Evolutionary conservation across 495 filamentous ascomycete species (phyloP).

Genomic region (Penicillium dipodomyicola): DNA sequence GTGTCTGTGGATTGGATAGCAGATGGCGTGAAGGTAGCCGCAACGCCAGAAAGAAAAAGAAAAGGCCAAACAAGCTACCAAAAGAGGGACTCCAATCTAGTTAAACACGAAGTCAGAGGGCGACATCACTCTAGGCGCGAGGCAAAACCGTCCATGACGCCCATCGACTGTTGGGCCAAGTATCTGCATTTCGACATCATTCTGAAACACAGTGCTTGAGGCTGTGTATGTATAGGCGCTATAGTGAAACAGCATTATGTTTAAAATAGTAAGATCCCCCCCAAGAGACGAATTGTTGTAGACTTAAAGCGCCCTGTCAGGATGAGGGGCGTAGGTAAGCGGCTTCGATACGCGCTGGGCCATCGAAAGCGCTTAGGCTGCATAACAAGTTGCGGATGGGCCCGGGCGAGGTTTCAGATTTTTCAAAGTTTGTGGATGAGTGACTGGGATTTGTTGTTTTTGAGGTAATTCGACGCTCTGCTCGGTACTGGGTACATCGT

Average conservation of each 20-base stretch:
- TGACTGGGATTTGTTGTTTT: background rate
- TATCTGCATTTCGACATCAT: constrained; percentile 1
- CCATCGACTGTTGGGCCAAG: constrained; percentile 8
- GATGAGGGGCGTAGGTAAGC: constrained; percentile 14
- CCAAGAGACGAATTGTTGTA: constrained; percentile 12
- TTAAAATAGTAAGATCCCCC: background rate
- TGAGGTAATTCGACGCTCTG: background rate
- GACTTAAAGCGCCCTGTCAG: constrained; percentile 26
- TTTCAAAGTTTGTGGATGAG: background rate
- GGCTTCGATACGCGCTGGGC: constrained; percentile 40
- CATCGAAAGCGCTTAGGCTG: constrained; percentile 28
- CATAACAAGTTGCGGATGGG: constrained; percentile 6
- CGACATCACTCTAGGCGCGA: constrained; percentile 23
- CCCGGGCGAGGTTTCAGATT: constrained; percentile 20
- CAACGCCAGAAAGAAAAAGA: constrained; percentile 10
- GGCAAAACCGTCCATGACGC: constrained; percentile 18
- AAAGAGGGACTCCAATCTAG: constrained; percentile 9
- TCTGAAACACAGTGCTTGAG: constrained; percentile 31
- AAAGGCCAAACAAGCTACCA: constrained; percentile 6
- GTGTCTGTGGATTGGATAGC: background rate
- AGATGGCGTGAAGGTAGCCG: background rate
- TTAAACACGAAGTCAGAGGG: constrained; percentile 20
- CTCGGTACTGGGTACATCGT: background rate
- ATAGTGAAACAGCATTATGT: constrained; percentile 37
- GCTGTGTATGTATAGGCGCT: constrained; percentile 34